phyloP scores from a whole-genome alignment of 352 stramenopile genomes.

The Phytophthora sp. region DNA sequence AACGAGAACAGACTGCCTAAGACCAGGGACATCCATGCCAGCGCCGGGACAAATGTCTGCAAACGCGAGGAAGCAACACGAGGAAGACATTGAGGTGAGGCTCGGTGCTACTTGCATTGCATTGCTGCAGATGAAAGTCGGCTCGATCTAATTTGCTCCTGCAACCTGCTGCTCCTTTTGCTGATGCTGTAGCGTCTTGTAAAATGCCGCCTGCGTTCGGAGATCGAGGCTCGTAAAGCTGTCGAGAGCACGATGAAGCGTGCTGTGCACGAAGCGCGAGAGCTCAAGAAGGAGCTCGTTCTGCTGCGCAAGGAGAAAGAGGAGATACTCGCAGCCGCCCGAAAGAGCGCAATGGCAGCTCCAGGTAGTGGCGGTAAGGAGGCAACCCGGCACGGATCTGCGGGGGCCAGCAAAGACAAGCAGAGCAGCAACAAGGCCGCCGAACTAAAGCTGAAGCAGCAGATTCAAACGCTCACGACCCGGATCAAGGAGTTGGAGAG shows the following conservation, averaged over 20 bases:
- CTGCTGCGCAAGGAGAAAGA: slow-evolving; percentile 79
- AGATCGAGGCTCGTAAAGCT: slow-evolving; percentile 76
- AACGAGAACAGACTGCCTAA: not conserved
- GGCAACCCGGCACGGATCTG: not conserved
- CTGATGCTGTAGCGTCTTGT: slow-evolving; percentile 52
- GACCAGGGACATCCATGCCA: slow-evolving; percentile 12
- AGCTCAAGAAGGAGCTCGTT: slow-evolving; percentile 82
- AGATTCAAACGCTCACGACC: slow-evolving; percentile 33
- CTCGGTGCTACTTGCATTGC: not conserved
- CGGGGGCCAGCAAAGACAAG: not conserved
- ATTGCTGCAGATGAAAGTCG: too few relatives aligned
- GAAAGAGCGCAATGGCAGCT: slow-evolving; percentile 12
- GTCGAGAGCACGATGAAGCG: slow-evolving; percentile 78
- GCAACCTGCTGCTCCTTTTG: not conserved
- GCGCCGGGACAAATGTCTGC: slow-evolving; percentile 32
- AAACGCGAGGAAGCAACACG: slow-evolving; percentile 61
- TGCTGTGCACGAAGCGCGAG: slow-evolving; percentile 67
- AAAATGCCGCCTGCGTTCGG: slow-evolving; percentile 78
- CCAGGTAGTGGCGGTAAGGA: slow-evolving; percentile 17
- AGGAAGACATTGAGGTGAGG: slow-evolving; percentile 66
- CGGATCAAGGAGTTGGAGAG: slow-evolving; percentile 20
- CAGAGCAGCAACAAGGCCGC: slow-evolving; percentile 20
- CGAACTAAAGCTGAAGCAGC: slow-evolving; percentile 30
- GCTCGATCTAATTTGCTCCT: not conserved
- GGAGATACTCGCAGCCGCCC: slow-evolving; percentile 42